Base-by-base conservation (phyloP, 768 basidiomycete species). In the Rossbeevera mucosa region DNA sequence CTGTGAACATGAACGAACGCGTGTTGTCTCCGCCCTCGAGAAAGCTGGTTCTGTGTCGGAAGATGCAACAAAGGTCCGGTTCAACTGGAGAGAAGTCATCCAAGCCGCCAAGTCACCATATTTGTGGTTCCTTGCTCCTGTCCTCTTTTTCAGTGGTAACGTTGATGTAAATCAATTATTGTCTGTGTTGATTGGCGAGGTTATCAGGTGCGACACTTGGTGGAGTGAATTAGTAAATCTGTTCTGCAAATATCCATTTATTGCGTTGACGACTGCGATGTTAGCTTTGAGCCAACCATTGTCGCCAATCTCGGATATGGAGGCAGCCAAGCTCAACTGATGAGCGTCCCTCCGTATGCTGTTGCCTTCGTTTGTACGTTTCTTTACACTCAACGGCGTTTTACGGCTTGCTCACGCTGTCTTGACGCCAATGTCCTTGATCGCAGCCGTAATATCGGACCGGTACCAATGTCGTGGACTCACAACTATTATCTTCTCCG, bases 71-170 rank as follows among this genome's bases (percentile, higher is more conserved):
- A 55, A 56, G 8, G 79, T 83, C 52, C 28, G 18, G 2, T 84
- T 85, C 62, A 79, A 74, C 54, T 85, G 82, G 83, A 59, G 47
- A 9, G 82, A 88, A 61, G 78, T 85, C 18, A 52, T 62, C 4
- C 70, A 64, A 57, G 74, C 78, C 0, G 76, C 76, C 57, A 74
- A 63, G 18, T 74, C 78, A 1, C 78, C 79, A 0, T 85, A 86
- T 4, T 74, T 83, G 7, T 74, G 76, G 71, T 53, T 86, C 44
- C 42, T 43, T 43, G 11, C 22, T 11, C 9, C 16, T 85, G 44
- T 72, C 1, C 73, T 82, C 47, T 84, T 86, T 68, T 72, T 81
- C 56, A 73, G 70, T 54, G 85, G 80, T 66, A 73, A 44, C 67
- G 28, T 29, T 29, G 1, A 9, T 11, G 28, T 12, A 29, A 29